Evolutionary conservation across 495 filamentous ascomycete genomes (phyloP), one percentile per base, ranked within the genome.

Genomic region (Apodospora peruviana): DNA sequence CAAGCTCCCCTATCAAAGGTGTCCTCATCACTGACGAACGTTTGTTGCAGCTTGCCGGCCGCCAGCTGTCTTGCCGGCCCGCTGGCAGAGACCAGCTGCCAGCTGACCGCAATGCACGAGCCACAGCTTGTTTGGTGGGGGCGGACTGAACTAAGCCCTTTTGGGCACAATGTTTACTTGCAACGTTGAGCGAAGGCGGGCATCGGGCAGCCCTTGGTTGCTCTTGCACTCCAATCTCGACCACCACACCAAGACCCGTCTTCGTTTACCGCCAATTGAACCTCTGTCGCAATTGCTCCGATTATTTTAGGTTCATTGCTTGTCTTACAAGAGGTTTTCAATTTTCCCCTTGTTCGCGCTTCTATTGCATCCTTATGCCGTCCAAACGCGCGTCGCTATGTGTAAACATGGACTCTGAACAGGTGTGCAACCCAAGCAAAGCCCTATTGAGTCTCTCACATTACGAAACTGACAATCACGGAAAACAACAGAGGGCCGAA

Each of bases 331-430:
- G 11, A 7, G 12, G 10, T 38, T 16, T 38, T 16, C 32, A 8
- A 32, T 21, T 17, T 19, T 18, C 19, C 39, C 39, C 2, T 17
- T 38, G 2, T 10, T 43, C 17, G 47, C 36, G 25, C 16, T 29
- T 9, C 36, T 35, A 44, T 24, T 54, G 27, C 53, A 41, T 50
- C 38, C 47, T 29, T 35, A 64, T 66, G 61, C 58, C 58, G 39
- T 47, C 48, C 34, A 57, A 58, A 55, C 23, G 53, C 67, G 63
- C 57, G 67, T 60, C 58, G 56, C 54, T 45, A 52, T 61, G 66
- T 57, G 67, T 60, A 56, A 67, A 66, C 60, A 69, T 61, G 61
- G 70, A 65, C 50, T 57, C 48, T 40, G 66, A 70, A 48, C 62
- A 70, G 68, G 72, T 75, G 55, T 22, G 59, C 36, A 32, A 1